phyloP scores from a whole-genome alignment of 495 filamentous ascomycete species.

The Penicillium canescens region DNA sequence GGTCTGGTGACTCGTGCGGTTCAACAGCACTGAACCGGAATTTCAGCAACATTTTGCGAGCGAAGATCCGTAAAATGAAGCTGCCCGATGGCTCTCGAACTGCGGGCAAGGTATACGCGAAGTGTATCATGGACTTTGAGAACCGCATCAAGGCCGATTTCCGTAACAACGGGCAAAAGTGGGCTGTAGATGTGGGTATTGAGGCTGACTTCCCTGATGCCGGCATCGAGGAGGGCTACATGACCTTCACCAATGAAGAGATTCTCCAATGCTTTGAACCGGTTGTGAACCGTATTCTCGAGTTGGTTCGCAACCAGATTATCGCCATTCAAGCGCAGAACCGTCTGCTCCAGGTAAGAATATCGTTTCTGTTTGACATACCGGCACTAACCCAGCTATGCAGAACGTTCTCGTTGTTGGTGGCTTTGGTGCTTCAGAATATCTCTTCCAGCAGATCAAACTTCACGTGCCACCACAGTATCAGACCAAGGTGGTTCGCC shows the following conservation, averaged over 20 bases:
- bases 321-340: conserved; percentile 81
- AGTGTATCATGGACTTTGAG: conserved; percentile 86
- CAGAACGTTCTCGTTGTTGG: conserved; percentile 77
- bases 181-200: conserved; percentile 80
- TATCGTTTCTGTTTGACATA: background rate
- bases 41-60: conserved; percentile 77
- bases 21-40: conserved; percentile 79
- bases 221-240: conserved; percentile 77
- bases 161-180: conserved; percentile 80
- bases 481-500: conserved; percentile 77
- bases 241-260: conserved; percentile 83
- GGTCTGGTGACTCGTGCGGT: conserved; percentile 77
- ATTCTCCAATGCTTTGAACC: conserved; percentile 81
- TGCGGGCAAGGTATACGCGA: conserved; percentile 76
- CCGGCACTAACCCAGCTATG: conserved; percentile 20
- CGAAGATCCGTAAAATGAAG: conserved; percentile 82
- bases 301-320: conserved; percentile 77
- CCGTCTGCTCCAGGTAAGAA: conserved; percentile 64
- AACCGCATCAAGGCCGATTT: conserved; percentile 83
- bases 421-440: conserved; percentile 79
- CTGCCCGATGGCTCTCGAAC: conserved; percentile 76
- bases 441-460: conserved; percentile 82
- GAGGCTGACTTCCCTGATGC: conserved; percentile 80
- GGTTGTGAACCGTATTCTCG: conserved; percentile 75
- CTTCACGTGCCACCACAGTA: conserved; percentile 77